Evolutionary conservation across 257 asterid species (phyloP).

Genomic region (Solanum sitiens): DNA sequence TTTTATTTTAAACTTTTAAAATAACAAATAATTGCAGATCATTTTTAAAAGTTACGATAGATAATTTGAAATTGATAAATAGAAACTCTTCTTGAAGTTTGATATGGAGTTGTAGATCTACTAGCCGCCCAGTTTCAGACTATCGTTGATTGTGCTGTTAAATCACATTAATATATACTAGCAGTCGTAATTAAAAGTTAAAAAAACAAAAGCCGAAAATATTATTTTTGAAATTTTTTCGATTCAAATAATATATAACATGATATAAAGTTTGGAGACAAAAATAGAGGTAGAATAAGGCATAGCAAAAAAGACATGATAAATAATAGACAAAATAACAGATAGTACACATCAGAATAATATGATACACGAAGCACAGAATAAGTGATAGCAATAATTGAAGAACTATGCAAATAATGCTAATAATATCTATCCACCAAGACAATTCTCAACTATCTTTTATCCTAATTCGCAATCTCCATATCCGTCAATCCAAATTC

Average conservation of each 20-base stretch:
- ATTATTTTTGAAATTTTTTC: too few species aligned
- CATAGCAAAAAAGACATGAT: not conserved
- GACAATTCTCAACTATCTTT: not conserved
- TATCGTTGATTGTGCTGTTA: not conserved
- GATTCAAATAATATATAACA: too few species aligned
- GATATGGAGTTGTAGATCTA: not conserved
- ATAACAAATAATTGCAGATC: rapidly evolving
- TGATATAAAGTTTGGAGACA: not conserved
- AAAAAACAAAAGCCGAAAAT: not conserved
- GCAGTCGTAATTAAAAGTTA: not conserved
- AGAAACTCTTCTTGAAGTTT: not conserved
- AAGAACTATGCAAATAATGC: not conserved
- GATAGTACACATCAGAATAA: not conserved
- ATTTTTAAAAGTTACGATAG: not conserved
- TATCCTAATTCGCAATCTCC: not conserved
- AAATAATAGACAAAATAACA: too few species aligned
- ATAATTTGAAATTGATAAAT: not conserved
- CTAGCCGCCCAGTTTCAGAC: not conserved
- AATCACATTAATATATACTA: not conserved
- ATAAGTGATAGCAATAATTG: not conserved
- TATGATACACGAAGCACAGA: not conserved
- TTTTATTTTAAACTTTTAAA: not conserved
- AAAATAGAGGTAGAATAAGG: not conserved
- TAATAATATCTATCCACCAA: not conserved
- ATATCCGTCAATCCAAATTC: not conserved